Base-by-base conservation (phyloP, 306 rosid genomes). In the Quercus wislizeni region DNA sequence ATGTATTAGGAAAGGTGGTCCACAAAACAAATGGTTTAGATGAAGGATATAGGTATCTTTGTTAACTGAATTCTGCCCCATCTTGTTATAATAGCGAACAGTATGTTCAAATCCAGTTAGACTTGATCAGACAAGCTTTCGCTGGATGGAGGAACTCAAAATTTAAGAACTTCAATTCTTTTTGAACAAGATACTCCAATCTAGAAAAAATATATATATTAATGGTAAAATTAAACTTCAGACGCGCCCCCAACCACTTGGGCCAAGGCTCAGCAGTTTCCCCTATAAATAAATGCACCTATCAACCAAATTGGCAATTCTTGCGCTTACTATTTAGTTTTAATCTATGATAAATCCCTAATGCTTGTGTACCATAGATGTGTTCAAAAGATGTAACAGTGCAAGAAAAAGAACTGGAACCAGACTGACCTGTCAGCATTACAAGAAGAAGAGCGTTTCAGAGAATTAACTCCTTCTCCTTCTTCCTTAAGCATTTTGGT, bases 391-490 rank as follows among this genome's bases (percentile, higher is more conserved):
- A 51, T 23, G 5, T 43, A 56, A 69, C 23, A 70, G 63, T 52
- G 76, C 51, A 71, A 71, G 69, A 67, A 78, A 78, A 69, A 71
- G 71, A 80, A 5, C 49, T 75, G 75, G 78, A 59, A 69, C 58
- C 74, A 79, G 75, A 81, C 85, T 76, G 82, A 94, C 98, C 97
- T 92, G 86, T 90, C 94, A 69, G 94, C 89, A 72, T 87, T 86
- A 87, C 64, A 92, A 52, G 98, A 94, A 69, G 97, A 94, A 51
- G 98, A 92, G 64, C 97, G 90, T 78, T 91, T 94, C 21, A 87
- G 81, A 85, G 83, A 58, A 77, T 87, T 31, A 75, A 49, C 82
- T 82, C 88, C 90, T 55, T 76, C 89, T 73, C 84, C 89, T 75
- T 69, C 81, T 68, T 83, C 87, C 80, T 85, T 89, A 18, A 80